Conservation (phyloP, 768 basidiomycete species). For the Saitozyma podzolica region DNA sequence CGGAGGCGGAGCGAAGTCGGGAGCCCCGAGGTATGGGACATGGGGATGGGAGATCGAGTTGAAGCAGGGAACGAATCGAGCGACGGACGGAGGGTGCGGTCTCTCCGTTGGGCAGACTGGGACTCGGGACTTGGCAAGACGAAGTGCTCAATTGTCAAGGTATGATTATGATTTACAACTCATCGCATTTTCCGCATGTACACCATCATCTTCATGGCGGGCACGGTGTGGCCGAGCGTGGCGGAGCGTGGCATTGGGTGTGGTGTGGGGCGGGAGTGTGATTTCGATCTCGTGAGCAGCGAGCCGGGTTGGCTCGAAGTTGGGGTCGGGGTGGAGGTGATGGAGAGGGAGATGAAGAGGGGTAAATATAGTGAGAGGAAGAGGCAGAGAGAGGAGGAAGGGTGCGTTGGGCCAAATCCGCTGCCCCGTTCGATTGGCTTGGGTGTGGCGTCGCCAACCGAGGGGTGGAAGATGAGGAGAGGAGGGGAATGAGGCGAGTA, state of each 20-base stretch:
- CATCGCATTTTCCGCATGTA: conserved; percentile 4
- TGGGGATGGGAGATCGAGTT: not conserved
- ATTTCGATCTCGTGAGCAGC: too few species aligned
- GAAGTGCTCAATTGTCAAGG: conserved; percentile 43
- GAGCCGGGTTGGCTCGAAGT: not conserved
- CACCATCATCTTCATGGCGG: not conserved
- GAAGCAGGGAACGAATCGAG: too few species aligned
- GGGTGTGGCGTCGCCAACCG: too few species aligned
- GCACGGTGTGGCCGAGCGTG: too few species aligned
- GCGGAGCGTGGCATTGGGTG: too few species aligned
- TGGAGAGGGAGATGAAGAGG: conserved; percentile 10
- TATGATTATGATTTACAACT: not conserved
- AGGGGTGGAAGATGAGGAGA: too few species aligned
- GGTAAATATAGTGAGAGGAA: conserved; percentile 2
- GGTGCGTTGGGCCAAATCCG: conserved; percentile 20
- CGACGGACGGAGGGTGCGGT: too few species aligned
- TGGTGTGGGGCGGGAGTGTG: too few species aligned
- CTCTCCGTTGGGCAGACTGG: too few species aligned
- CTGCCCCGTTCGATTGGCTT: too few species aligned
- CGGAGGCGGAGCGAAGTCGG: too few species aligned
- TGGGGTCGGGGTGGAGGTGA: conserved; percentile 25
- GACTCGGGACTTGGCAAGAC: conserved; percentile 28
- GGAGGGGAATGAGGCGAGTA: too few species aligned
- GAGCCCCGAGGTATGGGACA: not conserved
- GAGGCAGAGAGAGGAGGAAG: conserved; percentile 30